Percentiles rank a stretch among this genome's conserved stretches.
phyloP scores from a whole-genome alignment of 768 basidiomycete species.

The Heimioporus sp. region DNA sequence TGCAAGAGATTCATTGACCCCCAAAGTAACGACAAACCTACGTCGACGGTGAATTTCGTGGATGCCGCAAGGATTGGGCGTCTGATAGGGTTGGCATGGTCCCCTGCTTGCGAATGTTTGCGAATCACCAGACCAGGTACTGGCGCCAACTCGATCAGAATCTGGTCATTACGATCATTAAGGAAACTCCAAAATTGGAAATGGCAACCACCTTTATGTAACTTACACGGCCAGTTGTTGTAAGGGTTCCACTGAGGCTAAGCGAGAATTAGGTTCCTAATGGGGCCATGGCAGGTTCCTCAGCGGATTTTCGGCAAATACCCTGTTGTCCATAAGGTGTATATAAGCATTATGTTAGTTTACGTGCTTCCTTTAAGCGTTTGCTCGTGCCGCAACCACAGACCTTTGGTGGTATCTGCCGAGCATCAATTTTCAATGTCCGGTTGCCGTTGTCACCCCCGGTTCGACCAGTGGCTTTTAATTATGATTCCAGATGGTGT shows the following conservation, averaged over 20 bases:
- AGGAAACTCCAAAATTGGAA: no score
- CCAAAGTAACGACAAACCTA: no score
- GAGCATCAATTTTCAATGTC: background rate
- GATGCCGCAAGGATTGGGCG: no score
- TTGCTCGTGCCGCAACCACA: background rate
- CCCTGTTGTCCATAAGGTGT: background rate
- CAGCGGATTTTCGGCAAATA: background rate
- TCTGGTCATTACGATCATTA: no score
- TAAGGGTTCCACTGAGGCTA: background rate
- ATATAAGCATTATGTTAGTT: background rate
- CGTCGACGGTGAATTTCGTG: no score
- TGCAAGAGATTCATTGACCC: no score
- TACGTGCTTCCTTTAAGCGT: background rate
- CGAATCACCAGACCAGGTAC: no score
- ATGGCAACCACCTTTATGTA: no score
- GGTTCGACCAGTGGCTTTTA: background rate
- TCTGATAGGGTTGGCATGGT: no score
- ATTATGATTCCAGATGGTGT: background rate
- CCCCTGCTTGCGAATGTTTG: no score
- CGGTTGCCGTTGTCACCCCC: background rate
- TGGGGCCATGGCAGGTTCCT: background rate
- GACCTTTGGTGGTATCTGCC: background rate
- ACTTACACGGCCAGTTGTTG: background rate
- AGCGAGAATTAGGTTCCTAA: background rate
- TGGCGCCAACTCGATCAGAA: no score